Conservation (phyloP, 495 filamentous ascomycete species). For the Thermochaetoides thermophila region DNA sequence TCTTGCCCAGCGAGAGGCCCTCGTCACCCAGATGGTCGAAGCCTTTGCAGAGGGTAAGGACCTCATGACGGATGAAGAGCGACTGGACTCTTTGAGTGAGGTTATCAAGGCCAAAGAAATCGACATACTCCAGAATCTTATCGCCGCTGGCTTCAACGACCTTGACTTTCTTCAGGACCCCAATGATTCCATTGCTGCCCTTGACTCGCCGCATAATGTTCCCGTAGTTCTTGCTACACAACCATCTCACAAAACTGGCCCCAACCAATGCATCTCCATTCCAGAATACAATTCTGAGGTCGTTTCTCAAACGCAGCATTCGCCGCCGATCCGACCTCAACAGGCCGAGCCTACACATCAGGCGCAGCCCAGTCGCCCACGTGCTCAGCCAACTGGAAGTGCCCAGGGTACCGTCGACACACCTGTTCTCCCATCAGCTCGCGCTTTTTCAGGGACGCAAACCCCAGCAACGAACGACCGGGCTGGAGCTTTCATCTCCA, state of each 20-base stretch:
- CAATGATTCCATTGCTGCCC: conserved; percentile 10
- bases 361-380: no score
- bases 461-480: neutral
- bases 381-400: no score
- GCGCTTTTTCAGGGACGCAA: neutral
- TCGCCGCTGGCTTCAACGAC: conserved; percentile 24
- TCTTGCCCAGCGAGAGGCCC: conserved; percentile 16
- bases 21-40: conserved; percentile 21
- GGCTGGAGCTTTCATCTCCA: conserved; percentile 1
- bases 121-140: conserved; percentile 14
- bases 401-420: neutral
- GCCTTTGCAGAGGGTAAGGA: conserved; percentile 25
- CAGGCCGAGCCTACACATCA: neutral
- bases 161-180: conserved; percentile 17
- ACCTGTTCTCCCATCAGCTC: neutral
- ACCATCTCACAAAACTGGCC: neutral
- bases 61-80: conserved; percentile 23
- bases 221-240: conserved; percentile 15
- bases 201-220: conserved; percentile 8
- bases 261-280: conserved; percentile 14
- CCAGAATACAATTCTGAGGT: conserved; percentile 29
- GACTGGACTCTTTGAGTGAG: conserved; percentile 20
- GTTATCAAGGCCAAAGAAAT: conserved; percentile 17
- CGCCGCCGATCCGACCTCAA: conserved; percentile 9
- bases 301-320: conserved; percentile 35